Percentiles rank a stretch among this genome's conserved stretches.
These are phyloP conservation scores for Dentipellis sp. DNA, from an alignment of 768 basidiomycete species.

Conservation along the genomic window DNA sequence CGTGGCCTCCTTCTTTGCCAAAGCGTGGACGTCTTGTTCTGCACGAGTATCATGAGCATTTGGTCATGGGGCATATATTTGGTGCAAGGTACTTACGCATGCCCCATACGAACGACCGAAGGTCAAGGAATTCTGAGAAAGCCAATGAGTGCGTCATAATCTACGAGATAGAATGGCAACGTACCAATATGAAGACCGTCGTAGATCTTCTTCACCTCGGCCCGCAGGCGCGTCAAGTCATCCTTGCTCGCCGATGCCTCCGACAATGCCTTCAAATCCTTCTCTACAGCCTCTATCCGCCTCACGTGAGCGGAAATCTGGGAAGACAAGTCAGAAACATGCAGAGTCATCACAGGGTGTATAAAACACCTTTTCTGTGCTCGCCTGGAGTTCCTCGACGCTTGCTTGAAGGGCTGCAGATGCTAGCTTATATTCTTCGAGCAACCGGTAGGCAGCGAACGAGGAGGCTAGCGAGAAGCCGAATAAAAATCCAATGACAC, in stretches of 20 bases:
- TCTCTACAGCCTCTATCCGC: slow-evolving; percentile 82
- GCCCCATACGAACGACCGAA: slow-evolving; percentile 79
- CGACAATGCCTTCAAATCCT: slow-evolving; percentile 71
- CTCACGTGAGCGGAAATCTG: slow-evolving; percentile 79
- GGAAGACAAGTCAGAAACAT: neutral
- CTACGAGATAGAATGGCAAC: slow-evolving; percentile 16
- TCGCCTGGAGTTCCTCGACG: slow-evolving; percentile 77
- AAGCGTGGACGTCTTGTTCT: slow-evolving; percentile 77
- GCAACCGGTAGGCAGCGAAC: slow-evolving; percentile 75
- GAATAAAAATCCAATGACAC: slow-evolving; percentile 77
- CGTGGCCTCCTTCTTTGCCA: slow-evolving; percentile 60
- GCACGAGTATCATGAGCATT: neutral
- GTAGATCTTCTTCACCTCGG: slow-evolving; percentile 82
- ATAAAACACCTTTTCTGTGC: slow-evolving; percentile 62
- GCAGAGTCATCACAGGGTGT: neutral
- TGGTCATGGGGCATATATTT: neutral
- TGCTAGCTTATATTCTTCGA: slow-evolving; percentile 86
- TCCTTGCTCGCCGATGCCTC: slow-evolving; percentile 66
- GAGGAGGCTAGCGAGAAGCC: slow-evolving; percentile 88
- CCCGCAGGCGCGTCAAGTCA: slow-evolving; percentile 64
- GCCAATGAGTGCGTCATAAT: neutral
- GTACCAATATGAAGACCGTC: slow-evolving; percentile 74
- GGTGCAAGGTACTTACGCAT: slow-evolving; percentile 51
- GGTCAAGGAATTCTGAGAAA: slow-evolving; percentile 63
- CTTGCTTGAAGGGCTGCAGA: slow-evolving; percentile 83